A percentile compares a stretch with the other conserved stretches of the same genome.
Evolutionary conservation across 257 asterid species (phyloP).

Genomic region (Scutellaria baicalensis): DNA sequence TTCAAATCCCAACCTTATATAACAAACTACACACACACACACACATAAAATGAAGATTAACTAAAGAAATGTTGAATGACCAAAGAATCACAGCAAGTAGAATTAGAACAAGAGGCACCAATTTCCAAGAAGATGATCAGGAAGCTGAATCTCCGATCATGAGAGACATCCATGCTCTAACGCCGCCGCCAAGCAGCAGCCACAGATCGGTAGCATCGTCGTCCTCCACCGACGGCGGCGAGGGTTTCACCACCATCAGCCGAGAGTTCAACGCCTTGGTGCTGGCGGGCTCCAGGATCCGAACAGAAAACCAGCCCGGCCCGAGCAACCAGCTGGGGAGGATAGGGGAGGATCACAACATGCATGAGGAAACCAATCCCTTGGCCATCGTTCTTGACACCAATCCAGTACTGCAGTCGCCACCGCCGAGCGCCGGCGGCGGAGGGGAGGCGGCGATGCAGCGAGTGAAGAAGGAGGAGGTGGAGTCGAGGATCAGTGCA

Average conservation of each 20-base stretch:
- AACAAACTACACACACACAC: too few relatives aligned
- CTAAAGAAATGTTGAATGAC: conserved; percentile 34
- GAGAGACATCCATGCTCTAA: conserved; percentile 71
- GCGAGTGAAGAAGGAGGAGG: conserved; percentile 80
- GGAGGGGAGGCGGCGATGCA: conserved; percentile 13
- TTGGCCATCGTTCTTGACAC: conserved; percentile 62
- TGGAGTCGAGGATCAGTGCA: conserved; percentile 67
- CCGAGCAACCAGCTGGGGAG: conserved; percentile 33
- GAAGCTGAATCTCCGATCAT: conserved; percentile 11
- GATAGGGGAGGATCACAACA: conserved; percentile 48
- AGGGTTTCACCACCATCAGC: conserved; percentile 62
- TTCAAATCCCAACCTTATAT: too few relatives aligned
- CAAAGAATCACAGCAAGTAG: conserved; percentile 25
- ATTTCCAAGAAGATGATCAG: conserved; percentile 16
- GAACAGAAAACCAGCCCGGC: conserved; percentile 18
- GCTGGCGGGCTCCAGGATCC: conserved; percentile 52
- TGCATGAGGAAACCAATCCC: conserved; percentile 46
- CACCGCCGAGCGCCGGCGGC: conserved; percentile 12
- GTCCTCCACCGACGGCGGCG: conserved; percentile 28
- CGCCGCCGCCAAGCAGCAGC: conserved; percentile 42
- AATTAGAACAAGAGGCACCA: neutral
- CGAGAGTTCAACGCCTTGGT: conserved; percentile 70
- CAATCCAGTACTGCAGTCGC: conserved; percentile 27
- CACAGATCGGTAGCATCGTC: conserved; percentile 43
- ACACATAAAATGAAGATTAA: neutral